A percentile compares a stretch with the other conserved stretches of the same genome.
phyloP scores from a whole-genome alignment of 1,284 basidiomycete genomes.

The Thelephora terrestris region DNA sequence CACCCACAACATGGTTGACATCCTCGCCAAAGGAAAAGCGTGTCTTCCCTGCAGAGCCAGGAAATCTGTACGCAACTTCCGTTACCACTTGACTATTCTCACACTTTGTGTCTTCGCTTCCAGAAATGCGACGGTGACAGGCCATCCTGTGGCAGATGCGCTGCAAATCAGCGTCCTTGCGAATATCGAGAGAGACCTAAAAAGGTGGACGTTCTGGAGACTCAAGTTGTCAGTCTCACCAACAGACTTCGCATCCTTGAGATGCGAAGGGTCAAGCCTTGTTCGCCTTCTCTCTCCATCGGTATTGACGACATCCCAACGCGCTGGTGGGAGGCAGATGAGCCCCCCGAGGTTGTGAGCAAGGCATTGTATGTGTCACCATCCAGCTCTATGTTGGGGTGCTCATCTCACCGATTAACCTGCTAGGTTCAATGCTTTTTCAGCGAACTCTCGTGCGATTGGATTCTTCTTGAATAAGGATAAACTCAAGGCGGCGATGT shows the following conservation, averaged over 20 bases:
- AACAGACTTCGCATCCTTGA: background rate
- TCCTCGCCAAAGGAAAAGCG: too few relatives aligned
- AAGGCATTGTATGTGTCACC: background rate
- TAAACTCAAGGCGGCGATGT: conserved; percentile 21
- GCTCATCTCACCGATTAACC: background rate
- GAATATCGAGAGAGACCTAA: background rate
- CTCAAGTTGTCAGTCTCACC: background rate
- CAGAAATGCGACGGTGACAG: background rate
- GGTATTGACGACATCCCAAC: too few relatives aligned
- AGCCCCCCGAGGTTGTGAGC: background rate
- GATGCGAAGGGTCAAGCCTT: background rate
- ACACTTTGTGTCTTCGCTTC: background rate
- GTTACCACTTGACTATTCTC: too few relatives aligned
- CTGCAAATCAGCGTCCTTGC: background rate
- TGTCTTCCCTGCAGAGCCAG: too few relatives aligned
- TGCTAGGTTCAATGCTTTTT: conserved; percentile 15
- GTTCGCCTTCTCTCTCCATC: background rate
- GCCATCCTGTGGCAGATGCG: background rate
- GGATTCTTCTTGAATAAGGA: conserved; percentile 33
- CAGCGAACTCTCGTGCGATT: conserved; percentile 15
- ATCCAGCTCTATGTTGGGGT: background rate
- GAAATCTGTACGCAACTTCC: too few relatives aligned
- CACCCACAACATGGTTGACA: too few relatives aligned
- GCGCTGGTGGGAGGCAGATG: background rate
- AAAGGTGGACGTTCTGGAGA: background rate